These are phyloP conservation scores for Dendrobium officinale DNA, from an alignment of 106 monocot genomes.

Conservation along the genomic window DNA sequence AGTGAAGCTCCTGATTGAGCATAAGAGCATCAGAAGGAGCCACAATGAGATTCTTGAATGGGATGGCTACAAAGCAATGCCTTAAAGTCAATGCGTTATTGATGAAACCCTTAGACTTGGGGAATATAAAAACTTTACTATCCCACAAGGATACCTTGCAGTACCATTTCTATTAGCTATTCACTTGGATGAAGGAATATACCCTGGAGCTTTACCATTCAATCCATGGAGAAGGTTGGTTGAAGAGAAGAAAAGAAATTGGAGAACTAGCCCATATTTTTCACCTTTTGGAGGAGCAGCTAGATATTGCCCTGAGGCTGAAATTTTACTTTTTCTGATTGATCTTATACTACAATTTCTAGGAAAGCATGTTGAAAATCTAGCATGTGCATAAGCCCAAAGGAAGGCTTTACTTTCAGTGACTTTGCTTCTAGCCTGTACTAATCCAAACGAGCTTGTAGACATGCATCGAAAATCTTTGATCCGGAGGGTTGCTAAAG, in stretches of 20 bases:
- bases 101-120: conserved; percentile 47
- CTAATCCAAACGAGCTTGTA: too few relatives aligned
- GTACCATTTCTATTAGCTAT: conserved; percentile 34
- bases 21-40: conserved; percentile 15
- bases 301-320: conserved; percentile 32
- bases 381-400: too few relatives aligned
- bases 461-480: too few relatives aligned
- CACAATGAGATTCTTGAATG: conserved; percentile 13
- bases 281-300: conserved; percentile 35
- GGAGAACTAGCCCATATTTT: conserved; percentile 29
- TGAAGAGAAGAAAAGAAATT: conserved; percentile 29
- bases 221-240: conserved; percentile 43
- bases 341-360: too few relatives aligned
- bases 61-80: conserved; percentile 44
- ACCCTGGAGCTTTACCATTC: conserved; percentile 21
- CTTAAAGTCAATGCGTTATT: conserved; percentile 44
- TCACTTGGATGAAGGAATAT: conserved; percentile 32
- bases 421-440: too few relatives aligned
- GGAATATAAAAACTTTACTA: conserved; percentile 27
- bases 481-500: too few relatives aligned
- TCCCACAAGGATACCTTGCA: conserved; percentile 26
- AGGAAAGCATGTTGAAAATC: too few relatives aligned
- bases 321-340: conserved; percentile 10
- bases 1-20: conserved; percentile 12
- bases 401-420: too few relatives aligned